These are phyloP conservation scores for Dictyostelium purpureum DNA, from an alignment of 78 protist species.

Conservation along the genomic window DNA sequence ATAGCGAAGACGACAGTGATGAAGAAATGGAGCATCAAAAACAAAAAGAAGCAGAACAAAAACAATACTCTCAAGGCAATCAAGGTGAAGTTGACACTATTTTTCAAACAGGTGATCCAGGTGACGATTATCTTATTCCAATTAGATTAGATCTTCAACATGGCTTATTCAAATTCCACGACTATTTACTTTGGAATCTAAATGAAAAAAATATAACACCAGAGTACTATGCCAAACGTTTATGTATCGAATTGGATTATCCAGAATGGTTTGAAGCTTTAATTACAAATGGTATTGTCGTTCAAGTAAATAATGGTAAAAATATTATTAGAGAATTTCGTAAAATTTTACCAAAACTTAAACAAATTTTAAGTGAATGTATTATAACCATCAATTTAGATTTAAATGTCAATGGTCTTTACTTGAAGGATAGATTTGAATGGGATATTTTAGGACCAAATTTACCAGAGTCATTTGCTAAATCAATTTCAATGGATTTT, in stretches of 20 bases:
- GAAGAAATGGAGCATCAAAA: not conserved
- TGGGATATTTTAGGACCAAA: conserved; percentile 66
- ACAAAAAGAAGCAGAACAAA: not conserved
- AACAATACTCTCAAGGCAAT: not conserved
- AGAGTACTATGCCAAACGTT: conserved; percentile 28
- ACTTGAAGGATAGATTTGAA: conserved; percentile 48
- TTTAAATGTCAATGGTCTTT: conserved; percentile 44
- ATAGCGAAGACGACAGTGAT: not conserved
- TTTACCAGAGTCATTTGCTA: conserved; percentile 53
- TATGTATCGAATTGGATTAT: conserved; percentile 55
- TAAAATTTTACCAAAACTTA: conserved; percentile 18
- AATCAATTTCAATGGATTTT: conserved; percentile 42
- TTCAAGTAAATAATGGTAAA: conserved; percentile 21
- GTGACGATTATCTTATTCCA: conserved; percentile 57
- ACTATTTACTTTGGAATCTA: conserved; percentile 55
- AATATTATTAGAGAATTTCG: conserved; percentile 14
- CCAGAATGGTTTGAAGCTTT: conserved; percentile 68
- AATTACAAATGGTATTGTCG: not conserved
- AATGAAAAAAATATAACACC: conserved; percentile 56
- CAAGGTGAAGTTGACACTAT: not conserved
- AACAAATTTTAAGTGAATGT: not conserved
- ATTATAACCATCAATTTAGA: conserved; percentile 25
- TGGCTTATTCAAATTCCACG: conserved; percentile 22
- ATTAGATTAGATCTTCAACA: conserved; percentile 39
- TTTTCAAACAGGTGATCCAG: not conserved